phyloP scores from a whole-genome alignment of 345 rosid genomes.

The Hibiscus syriacus region DNA sequence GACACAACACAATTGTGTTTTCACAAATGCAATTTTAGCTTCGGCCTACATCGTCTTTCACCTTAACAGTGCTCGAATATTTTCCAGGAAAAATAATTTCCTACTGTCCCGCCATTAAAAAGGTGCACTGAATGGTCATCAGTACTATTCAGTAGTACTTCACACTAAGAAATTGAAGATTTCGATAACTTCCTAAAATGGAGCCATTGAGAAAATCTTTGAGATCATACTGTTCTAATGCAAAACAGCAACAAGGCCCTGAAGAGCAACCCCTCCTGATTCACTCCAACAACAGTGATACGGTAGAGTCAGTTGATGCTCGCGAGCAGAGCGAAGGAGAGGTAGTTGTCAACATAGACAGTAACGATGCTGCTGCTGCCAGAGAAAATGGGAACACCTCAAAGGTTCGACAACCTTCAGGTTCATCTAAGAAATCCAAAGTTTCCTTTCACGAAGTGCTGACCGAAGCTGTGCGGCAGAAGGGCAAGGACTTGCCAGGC shows the following conservation, averaged over 20 bases:
- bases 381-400: slow-evolving; percentile 13
- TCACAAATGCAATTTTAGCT: neutral
- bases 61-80: neutral
- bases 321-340: neutral
- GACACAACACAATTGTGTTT: neutral
- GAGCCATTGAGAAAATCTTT: slow-evolving; percentile 19
- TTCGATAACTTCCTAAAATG: slow-evolving; percentile 5
- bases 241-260: slow-evolving; percentile 12
- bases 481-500: slow-evolving; percentile 9
- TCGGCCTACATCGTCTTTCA: neutral
- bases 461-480: slow-evolving; percentile 20
- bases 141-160: neutral
- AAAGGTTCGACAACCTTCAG: neutral
- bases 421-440: slow-evolving; percentile 15
- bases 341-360: slow-evolving; percentile 20
- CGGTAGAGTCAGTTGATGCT: too few species aligned
- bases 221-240: slow-evolving; percentile 10
- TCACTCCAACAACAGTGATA: neutral
- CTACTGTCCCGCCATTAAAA: neutral
- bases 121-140: neutral
- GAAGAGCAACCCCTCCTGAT: slow-evolving; percentile 19
- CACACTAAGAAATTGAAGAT: neutral
- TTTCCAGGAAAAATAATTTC: neutral
- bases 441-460: slow-evolving; percentile 25
- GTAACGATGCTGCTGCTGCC: neutral